These are phyloP conservation scores for Metschnikowia dekortorum DNA, from an alignment of 805 yeast species.

Conservation along the genomic window DNA sequence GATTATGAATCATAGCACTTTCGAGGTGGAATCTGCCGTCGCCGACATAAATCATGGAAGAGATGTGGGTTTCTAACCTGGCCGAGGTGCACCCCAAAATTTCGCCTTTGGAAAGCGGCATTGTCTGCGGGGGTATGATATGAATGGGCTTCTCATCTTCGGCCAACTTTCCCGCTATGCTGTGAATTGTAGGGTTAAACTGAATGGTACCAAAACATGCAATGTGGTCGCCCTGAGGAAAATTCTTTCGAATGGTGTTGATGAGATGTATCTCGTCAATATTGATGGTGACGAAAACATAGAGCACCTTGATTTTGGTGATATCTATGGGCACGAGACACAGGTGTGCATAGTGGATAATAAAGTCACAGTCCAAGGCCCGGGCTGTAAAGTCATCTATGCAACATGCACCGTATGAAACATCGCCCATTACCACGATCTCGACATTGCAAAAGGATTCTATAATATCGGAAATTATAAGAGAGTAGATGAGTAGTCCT, in stretches of 20 bases:
- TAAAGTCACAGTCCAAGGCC: constrained; percentile 87
- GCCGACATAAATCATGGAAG: constrained; percentile 87
- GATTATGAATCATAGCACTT: constrained; percentile 96
- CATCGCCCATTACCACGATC: constrained; percentile 96
- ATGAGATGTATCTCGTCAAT: constrained; percentile 81
- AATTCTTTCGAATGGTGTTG: constrained; percentile 70
- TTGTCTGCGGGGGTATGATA: constrained; percentile 82
- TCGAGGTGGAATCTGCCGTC: constrained; percentile 96
- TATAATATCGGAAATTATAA: constrained; percentile 84
- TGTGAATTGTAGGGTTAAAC: constrained; percentile 90
- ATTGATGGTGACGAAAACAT: constrained; percentile 88
- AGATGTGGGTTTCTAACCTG: constrained; percentile 55
- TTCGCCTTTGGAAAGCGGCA: constrained; percentile 92
- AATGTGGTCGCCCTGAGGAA: constrained; percentile 55
- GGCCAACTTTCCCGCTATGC: constrained; percentile 58
- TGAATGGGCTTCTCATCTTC: constrained; percentile 50
- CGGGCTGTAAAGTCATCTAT: constrained; percentile 95
- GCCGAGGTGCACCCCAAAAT: constrained; percentile 96
- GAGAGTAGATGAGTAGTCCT: constrained; percentile 82
- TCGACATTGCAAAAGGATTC: constrained; percentile 89
- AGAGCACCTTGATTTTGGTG: constrained; percentile 86
- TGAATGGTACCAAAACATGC: constrained; percentile 96
- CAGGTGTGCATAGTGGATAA: constrained; percentile 95
- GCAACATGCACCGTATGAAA: constrained; percentile 97
- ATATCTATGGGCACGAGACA: constrained; percentile 94